These are phyloP conservation scores for Esteya vermicola DNA, from an alignment of 2,329 filamentous ascomycete genomes.

Conservation along the genomic window DNA sequence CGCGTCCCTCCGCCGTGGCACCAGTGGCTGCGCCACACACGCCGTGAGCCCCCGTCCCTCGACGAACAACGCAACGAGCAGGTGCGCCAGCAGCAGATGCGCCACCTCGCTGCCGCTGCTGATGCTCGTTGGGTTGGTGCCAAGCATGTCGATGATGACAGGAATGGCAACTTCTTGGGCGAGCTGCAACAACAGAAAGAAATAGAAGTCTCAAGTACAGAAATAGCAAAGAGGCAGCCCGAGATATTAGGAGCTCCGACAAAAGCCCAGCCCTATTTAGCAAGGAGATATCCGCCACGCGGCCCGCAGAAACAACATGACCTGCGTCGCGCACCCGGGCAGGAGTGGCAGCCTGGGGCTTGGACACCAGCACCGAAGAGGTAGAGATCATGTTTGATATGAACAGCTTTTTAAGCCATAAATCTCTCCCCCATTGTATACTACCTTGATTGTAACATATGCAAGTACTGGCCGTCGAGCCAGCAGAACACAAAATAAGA, in stretches of 20 bases:
- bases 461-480: no score
- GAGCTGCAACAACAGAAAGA: background rate
- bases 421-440: background rate
- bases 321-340: conserved; percentile 38
- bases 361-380: conserved; percentile 32
- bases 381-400: conserved; percentile 6
- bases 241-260: background rate
- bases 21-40: conserved; percentile 52
- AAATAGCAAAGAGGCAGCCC: background rate
- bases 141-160: conserved; percentile 22
- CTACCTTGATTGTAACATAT: no score
- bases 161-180: background rate
- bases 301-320: conserved; percentile 40
- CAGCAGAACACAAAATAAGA: no score
- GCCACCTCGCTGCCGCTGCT: conserved; percentile 42
- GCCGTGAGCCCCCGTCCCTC: conserved; percentile 37
- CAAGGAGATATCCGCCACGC: background rate
- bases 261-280: no score
- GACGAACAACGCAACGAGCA: conserved; percentile 42
- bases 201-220: background rate
- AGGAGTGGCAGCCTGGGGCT: conserved; percentile 52
- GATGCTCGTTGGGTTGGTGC: conserved; percentile 47
- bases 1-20: conserved; percentile 50
- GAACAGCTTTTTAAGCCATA: background rate
- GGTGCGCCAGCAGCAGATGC: conserved; percentile 35